Evolutionary conservation across 202 grass and related monocot species (phyloP), one percentile per base, ranked within the genome.

Genomic region (Cymbopogon flexuosus): DNA sequence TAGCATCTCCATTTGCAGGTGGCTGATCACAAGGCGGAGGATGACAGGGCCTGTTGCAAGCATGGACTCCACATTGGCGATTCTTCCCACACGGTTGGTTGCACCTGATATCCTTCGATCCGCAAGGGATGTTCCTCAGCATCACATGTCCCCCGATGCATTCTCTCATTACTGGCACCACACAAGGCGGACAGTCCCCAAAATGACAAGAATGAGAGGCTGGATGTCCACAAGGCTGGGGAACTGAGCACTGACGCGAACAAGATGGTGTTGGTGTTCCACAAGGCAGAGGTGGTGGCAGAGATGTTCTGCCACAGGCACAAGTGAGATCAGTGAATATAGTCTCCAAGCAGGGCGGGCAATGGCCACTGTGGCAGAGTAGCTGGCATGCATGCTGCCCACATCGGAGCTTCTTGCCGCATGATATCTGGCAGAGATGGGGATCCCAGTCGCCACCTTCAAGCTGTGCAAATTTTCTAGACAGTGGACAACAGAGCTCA

Each of bases 81-180:
- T 90, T 93, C 88, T 95, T 99, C 18, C 96, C 96, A 88, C 96
- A 99, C 1, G 92, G 90, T 74, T 99, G 90, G 83, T 89, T 99
- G 85, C 96, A 99, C 69, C 96, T 90, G 27, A 99, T 95, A 76
- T 95, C 92, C 79, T 93, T 99, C 1, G 96, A 99, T 13, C 96
- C 90, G 11, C 96, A 99, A 23, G 92, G 96, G 78, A 99, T 93
- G 73, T 95, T 99, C 85, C 93, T 93, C 72, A 99, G 49, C 77
- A 99, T 63, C 39, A 99, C 96, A 88, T 99, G 96, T 54, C 87
- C 92, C 40, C 96, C 96, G 60, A 91, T 87, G 69, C 96, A 99
- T 76, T 99, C 88, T 86, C 88, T 93, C 62, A 72, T 79, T 10
- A 99, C 87, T 36, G 84, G 90, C 61, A 95, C 86, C 37, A 90